Base-by-base conservation (phyloP, 2,329 filamentous ascomycete species). In the Colletotrichum godetiae region DNA sequence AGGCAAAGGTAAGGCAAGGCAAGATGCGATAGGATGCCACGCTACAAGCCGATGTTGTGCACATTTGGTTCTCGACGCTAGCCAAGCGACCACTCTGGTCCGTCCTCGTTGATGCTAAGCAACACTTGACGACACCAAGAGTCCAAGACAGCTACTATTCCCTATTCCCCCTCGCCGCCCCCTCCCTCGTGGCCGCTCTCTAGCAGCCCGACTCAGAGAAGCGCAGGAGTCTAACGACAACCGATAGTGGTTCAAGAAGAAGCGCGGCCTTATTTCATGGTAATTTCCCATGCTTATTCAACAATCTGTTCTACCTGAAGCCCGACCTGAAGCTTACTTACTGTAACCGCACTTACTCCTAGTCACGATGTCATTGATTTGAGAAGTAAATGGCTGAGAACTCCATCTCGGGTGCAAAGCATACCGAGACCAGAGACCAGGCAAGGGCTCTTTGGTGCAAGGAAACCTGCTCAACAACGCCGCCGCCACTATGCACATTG, bases 51-150 rank as follows among this genome's bases (percentile, higher is more conserved):
- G 42, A 46, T 61, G 31, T 49, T 49, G n/a, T 53, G 52, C 67
- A 37, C 49, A 27, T 57, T n/a, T 42, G 5, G 53, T 59, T 61
- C 52, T 35, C 58, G n/a, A 46, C 58, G 67, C 67, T 64, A 57
- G 52, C 19, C 58, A 64, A 2, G 49, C 8, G 24, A 22, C 29
- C 58, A 33, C 59, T 42, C 29, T 58, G 15, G 27, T 27, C 29
- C 37, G 10, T 49, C 24, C 59, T 29, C 37, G 27, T 49, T 29
- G 37, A 49, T 46, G 59, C 37, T 35, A 24, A 22, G 37, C 59
- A 29, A 22, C 37, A 3, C 24, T 19, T 24, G 24, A 33, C 58
- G 53, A 31, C 15, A 29, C 8, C 35, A 46, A 60, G 58, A 60
- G 42, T 27, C 15, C 24, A 61, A 60, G 58, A 46, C 35, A 37